A percentile compares a stretch with the other conserved stretches of the same genome.
phyloP scores from a whole-genome alignment of 2,329 filamentous ascomycete species.

The Aspergillus hortae region DNA sequence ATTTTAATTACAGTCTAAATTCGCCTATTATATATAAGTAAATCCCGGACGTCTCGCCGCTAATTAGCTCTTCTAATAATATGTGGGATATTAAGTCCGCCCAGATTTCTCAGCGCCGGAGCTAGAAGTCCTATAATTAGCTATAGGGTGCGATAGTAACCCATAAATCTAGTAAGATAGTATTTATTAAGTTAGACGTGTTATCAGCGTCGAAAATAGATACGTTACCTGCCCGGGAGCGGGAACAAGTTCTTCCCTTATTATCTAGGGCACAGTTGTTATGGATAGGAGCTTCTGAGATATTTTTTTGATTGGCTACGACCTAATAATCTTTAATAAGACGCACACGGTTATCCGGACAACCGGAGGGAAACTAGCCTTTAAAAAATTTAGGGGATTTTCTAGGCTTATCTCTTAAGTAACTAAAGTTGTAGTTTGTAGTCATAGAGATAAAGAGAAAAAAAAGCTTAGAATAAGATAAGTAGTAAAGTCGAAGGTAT shows the following conservation, averaged over 20 bases:
- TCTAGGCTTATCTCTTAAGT: not conserved
- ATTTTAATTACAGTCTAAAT: conserved; percentile 5
- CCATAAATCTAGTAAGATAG: conserved; percentile 4
- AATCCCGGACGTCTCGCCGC: conserved; percentile 3
- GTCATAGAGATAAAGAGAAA: not conserved
- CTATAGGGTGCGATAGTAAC: conserved; percentile 1
- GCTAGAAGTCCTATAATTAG: conserved; percentile 2
- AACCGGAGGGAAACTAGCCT: conserved; percentile 4
- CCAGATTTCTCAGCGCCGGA: conserved; percentile 4
- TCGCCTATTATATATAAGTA: conserved; percentile 1
- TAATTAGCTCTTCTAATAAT: conserved; percentile 5
- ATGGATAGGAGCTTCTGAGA: conserved; percentile 3
- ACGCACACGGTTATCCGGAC: conserved; percentile 3
- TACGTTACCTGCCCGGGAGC: not conserved
- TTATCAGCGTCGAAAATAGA: conserved; percentile 6
- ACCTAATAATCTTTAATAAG: not conserved
- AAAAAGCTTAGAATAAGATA: conserved; percentile 1
- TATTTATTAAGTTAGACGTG: conserved; percentile 1
- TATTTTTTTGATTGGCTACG: conserved; percentile 7
- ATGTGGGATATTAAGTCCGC: conserved; percentile 1
- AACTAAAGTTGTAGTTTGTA: not conserved
- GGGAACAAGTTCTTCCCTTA: conserved; percentile 3
- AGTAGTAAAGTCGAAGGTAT: conserved; percentile 4
- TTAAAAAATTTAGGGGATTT: not conserved
- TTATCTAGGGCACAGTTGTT: not conserved